Percentiles rank a stretch among this genome's conserved stretches.
These are phyloP conservation scores for Marsdenia floribunda DNA, from an alignment of 257 asterid species.

Conservation along the genomic window DNA sequence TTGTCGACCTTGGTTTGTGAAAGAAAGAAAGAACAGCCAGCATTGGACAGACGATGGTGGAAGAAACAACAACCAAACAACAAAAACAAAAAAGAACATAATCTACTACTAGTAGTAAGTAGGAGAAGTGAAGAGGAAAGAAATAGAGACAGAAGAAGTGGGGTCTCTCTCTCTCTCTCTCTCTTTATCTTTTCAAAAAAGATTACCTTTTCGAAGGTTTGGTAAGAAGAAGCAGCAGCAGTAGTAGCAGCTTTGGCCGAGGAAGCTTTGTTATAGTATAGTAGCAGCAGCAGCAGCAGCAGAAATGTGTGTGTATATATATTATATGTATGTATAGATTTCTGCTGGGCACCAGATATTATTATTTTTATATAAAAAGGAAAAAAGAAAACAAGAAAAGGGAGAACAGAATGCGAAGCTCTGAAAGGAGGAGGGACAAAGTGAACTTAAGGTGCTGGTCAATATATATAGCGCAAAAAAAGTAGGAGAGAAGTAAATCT, in stretches of 20 bases:
- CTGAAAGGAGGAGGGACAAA: constrained; percentile 25
- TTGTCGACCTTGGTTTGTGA: constrained; percentile 46
- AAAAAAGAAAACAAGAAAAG: background rate
- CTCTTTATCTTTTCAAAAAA: constrained; percentile 37
- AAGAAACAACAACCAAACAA: too few relatives aligned
- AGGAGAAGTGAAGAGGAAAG: constrained; percentile 7
- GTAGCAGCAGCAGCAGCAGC: background rate
- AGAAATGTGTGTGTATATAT: background rate
- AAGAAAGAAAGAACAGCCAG: constrained; percentile 17
- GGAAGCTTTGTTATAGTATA: constrained; percentile 14
- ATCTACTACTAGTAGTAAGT: too few relatives aligned
- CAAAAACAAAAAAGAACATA: too few relatives aligned
- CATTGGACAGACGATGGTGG: background rate
- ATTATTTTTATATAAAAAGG: background rate
- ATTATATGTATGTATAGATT: too few relatives aligned
- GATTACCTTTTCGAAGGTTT: constrained; percentile 55
- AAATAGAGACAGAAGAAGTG: constrained; percentile 18
- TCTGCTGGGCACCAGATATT: background rate
- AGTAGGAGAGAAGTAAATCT: constrained; percentile 24
- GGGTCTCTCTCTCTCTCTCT: constrained; percentile 19
- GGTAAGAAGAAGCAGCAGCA: constrained; percentile 14
- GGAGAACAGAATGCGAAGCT: too few relatives aligned
- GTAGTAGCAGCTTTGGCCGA: constrained; percentile 17
- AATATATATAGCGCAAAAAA: constrained; percentile 55
- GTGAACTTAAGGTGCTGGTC: constrained; percentile 13